Evolutionary conservation across 2,329 filamentous ascomycete genomes (phyloP).

Genomic region (Monilinia vaccinii-corymbosi): DNA sequence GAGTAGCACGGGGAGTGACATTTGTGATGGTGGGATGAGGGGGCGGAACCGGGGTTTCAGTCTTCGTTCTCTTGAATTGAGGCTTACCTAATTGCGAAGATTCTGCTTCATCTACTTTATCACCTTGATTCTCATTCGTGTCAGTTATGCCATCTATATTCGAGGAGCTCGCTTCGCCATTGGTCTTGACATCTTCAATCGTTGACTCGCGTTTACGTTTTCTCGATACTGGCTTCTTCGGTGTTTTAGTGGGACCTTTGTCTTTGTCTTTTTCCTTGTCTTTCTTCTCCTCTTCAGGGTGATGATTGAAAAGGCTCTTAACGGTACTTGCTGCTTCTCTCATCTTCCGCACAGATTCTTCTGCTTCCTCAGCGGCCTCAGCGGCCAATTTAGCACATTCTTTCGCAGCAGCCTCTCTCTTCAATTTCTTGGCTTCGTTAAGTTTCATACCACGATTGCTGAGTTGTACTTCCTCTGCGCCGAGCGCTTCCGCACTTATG

Average conservation of each 20-base stretch:
- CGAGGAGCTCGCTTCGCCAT: background rate
- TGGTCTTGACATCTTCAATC: slow-evolving; percentile 5
- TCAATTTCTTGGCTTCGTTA: slow-evolving; percentile 72
- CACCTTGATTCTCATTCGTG: slow-evolving; percentile 12
- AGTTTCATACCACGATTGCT: slow-evolving; percentile 69
- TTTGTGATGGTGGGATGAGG: slow-evolving; percentile 30
- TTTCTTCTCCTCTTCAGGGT: slow-evolving; percentile 14
- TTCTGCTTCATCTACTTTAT: slow-evolving; percentile 10
- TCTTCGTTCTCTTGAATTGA: slow-evolving; percentile 44
- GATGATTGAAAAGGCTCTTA: slow-evolving; percentile 31
- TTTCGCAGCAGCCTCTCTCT: slow-evolving; percentile 65
- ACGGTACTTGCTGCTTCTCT: slow-evolving; percentile 39
- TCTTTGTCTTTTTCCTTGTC: slow-evolving; percentile 1
- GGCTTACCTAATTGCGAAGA: slow-evolving; percentile 28
- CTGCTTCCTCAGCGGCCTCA: slow-evolving; percentile 54
- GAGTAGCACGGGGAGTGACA: slow-evolving; percentile 28
- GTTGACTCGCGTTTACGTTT: slow-evolving; percentile 28
- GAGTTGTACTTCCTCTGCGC: slow-evolving; percentile 52
- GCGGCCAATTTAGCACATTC: slow-evolving; percentile 52
- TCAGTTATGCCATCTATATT: slow-evolving; percentile 18
- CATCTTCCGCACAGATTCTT: slow-evolving; percentile 47
- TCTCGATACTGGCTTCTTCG: slow-evolving; percentile 19
- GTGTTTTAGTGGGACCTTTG: slow-evolving; percentile 17
- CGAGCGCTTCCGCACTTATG: slow-evolving; percentile 42
- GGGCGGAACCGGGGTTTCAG: slow-evolving; percentile 46